Evolutionary conservation across 371 early-diverging fungal species (phyloP).

Genomic region (Rhizopus delemar): DNA sequence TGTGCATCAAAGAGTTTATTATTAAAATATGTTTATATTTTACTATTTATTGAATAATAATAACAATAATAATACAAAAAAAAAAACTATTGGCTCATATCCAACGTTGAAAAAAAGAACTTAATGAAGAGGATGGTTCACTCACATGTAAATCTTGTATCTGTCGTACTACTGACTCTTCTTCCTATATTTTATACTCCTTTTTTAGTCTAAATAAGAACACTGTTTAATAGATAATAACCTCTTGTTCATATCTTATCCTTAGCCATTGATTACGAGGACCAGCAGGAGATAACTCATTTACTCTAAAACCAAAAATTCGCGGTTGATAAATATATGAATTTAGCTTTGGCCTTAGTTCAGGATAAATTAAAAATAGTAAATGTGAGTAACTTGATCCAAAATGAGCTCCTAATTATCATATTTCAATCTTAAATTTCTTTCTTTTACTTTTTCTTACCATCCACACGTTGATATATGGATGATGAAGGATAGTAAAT

Average conservation of each 20-base stretch:
- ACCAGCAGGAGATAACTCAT: slow-evolving; percentile 56
- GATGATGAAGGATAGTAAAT: slow-evolving; percentile 81
- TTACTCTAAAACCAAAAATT: slow-evolving; percentile 83
- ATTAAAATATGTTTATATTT: too few species aligned
- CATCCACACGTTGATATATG: slow-evolving; percentile 82
- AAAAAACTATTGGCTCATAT: too few species aligned
- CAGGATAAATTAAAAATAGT: slow-evolving; percentile 82
- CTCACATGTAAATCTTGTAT: neutral
- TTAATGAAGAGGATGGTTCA: too few species aligned
- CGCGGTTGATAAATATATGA: slow-evolving; percentile 68
- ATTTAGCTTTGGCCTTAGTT: slow-evolving; percentile 61
- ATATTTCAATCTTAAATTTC: slow-evolving; percentile 3
- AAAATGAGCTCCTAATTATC: slow-evolving; percentile 82
- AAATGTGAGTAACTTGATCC: slow-evolving; percentile 95
- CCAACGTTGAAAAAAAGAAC: too few species aligned
- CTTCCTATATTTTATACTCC: neutral
- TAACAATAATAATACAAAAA: too few species aligned
- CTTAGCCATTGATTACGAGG: slow-evolving; percentile 83
- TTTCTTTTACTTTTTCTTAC: slow-evolving; percentile 29
- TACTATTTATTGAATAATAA: too few species aligned
- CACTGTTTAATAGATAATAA: neutral
- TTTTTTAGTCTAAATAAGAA: slow-evolving; percentile 15
- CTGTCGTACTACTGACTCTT: slow-evolving; percentile 1
- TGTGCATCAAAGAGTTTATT: neutral
- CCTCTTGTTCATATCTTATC: slow-evolving; percentile 41